Evolutionary conservation across 2,329 filamentous ascomycete genomes (phyloP), one percentile per base, ranked within the genome.

Genomic region (Elsinoe batatas): DNA sequence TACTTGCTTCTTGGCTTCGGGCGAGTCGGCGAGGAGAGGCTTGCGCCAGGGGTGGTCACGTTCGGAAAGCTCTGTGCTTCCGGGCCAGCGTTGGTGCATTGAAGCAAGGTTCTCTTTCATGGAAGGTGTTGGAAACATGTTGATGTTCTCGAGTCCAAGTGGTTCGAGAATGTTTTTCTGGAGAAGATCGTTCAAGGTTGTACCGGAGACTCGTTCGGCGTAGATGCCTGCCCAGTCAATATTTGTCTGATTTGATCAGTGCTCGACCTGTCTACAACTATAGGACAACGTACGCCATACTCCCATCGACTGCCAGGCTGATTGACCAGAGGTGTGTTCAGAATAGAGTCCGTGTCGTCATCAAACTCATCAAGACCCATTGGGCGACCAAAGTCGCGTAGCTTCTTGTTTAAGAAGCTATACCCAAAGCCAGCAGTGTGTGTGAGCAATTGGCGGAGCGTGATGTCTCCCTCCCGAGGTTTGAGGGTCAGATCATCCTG

Each of bases 271-370:
- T 20, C 5, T 38, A 10, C 3, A 17, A 49, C 5, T 33, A 36
- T 42, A 55, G 49, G 36, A 32, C 22, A 10, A 61, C 65, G 58
- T 62, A 71, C 68, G 1, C 69, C 68, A 43, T 86, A 85, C 56
- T 80, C 74, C 79, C 80, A 87, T 2, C 71, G 71, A 20, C 77
- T 74, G 0, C 83, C 83, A 0, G 84, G 83, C 60, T 87, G 81
- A 60, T 83, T 81, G 1, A 85, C 65, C 13, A 87, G 66, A 0
- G 82, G 79, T 56, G 68, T 65, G 11, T 68, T 64, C 35, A 75
- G 62, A 42, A 84, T 69, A 20, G 80, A 81, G 32, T 73, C 71
- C 13, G 75, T 63, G 5, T 78, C 71, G 0, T 78, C 77, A 0
- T 75, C 76, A 61, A 84, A 80, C 62, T 84, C 82, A 56, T 84